Conservation (phyloP, 1,284 basidiomycete species). For the Malassezia caprae region DNA sequence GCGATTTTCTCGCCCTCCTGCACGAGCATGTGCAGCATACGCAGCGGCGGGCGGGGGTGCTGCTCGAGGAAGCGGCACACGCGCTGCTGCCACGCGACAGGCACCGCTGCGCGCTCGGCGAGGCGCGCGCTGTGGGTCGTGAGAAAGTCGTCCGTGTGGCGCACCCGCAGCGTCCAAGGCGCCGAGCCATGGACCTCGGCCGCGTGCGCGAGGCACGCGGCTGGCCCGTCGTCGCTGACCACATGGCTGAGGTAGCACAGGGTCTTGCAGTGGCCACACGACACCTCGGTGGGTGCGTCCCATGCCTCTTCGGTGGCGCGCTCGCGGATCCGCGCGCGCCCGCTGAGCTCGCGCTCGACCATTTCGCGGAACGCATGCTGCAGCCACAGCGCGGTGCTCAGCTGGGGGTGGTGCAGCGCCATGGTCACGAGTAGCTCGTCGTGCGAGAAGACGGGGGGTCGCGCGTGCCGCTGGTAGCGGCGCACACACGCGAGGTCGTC, state of each 20-base stretch:
- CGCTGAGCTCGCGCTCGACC: slow-evolving; percentile 68
- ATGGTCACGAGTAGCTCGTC: slow-evolving; percentile 93
- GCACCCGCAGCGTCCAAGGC: slow-evolving; percentile 60
- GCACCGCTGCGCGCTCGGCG: slow-evolving; percentile 62
- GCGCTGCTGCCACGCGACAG: slow-evolving; percentile 65
- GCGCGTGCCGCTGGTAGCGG: slow-evolving; percentile 72
- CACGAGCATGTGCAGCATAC: slow-evolving; percentile 64
- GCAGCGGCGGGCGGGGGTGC: slow-evolving; percentile 60
- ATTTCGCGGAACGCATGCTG: slow-evolving; percentile 70
- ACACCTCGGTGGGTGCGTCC: slow-evolving; percentile 87
- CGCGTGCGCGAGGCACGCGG: slow-evolving; percentile 71
- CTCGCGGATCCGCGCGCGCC: slow-evolving; percentile 55
- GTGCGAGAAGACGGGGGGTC: slow-evolving; percentile 93
- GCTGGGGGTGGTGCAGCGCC: slow-evolving; percentile 81
- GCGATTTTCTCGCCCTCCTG: slow-evolving; percentile 78
- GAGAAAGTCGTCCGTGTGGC: slow-evolving; percentile 72
- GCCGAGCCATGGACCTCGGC: slow-evolving; percentile 65
- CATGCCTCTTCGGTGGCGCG: slow-evolving; percentile 50
- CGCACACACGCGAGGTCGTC: slow-evolving; percentile 76
- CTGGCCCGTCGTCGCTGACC: slow-evolving; percentile 54
- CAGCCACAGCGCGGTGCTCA: slow-evolving; percentile 78
- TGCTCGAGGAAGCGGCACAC: slow-evolving; percentile 58
- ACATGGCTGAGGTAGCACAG: slow-evolving; percentile 94
- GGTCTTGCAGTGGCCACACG: slow-evolving; percentile 82
- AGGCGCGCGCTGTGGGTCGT: slow-evolving; percentile 27